Base-by-base conservation (phyloP, 192 early-diverging fungal species). In the Rhizophagus clarus region DNA sequence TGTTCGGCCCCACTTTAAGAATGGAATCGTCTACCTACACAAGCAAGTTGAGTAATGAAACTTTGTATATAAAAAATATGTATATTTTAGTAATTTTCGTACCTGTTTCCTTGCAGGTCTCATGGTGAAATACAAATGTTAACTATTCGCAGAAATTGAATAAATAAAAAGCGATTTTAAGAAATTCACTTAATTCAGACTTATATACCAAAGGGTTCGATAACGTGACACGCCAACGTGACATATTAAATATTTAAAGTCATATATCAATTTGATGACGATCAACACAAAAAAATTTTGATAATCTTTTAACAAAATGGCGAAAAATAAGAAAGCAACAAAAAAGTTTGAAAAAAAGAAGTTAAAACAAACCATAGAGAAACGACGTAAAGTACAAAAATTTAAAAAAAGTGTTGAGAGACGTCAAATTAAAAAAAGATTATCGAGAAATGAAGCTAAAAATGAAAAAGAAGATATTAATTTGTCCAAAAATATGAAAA, bases 261-360 rank as follows among this genome's bases (percentile, higher is more conserved):
- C n/a, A n/a, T n/a, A n/a, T n/a, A n/a, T n/a, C n/a, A 34, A 34
- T 34, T 6, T 34, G 34, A 40, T 40, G 37, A 40, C 37, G 37
- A 40, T 40, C 37, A 40, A 40, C 37, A 40, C 0, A 40, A 40
- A 7, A 40, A 37, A 40, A 40, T 22, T 56, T 56, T 7, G 51
- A 56, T 56, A 20, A 56, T 56, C 51, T 56, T 7, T 56, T 26
- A 22, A 81, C 74, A 81, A 47, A 47, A 91, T 91, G 88, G 87
- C 85, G 72, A 90, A 90, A 80, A 84, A 82, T 64, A 91, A 85
- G 81, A 96, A 96, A 84, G 80, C 88, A 17, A 95, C 92, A 10
- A 92, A 90, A 79, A 94, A 93, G 88, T 96, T 92, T 81, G 89
- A 92, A 77, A 92, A 94, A 86, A 91, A 91, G 79, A 87, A 94